Evolutionary conservation across 345 rosid genomes (phyloP).

Genomic region (Corchorus capsularis): DNA sequence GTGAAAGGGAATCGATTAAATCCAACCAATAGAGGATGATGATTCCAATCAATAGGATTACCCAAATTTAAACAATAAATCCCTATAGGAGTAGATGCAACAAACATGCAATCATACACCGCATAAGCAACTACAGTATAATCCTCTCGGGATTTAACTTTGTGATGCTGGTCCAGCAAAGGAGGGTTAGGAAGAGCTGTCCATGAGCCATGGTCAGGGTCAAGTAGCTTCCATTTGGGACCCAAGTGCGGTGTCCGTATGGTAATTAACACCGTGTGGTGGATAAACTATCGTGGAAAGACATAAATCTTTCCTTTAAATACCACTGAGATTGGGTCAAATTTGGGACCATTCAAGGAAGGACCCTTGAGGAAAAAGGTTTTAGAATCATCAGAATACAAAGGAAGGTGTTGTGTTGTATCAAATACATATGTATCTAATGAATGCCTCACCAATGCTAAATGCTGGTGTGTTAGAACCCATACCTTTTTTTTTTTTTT

Average conservation of each 20-base stretch:
- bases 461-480: too few relatives aligned
- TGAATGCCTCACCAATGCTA: too few relatives aligned
- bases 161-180: neutral
- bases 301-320: neutral
- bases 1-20: too few relatives aligned
- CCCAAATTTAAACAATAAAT: too few relatives aligned
- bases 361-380: neutral
- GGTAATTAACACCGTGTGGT: neutral
- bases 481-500: too few relatives aligned
- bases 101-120: neutral
- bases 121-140: neutral
- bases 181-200: neutral
- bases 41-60: too few relatives aligned
- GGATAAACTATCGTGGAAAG: neutral
- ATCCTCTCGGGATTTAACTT: too few relatives aligned
- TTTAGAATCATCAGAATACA: neutral
- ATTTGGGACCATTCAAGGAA: neutral
- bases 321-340: neutral
- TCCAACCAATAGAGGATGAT: too few relatives aligned
- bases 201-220: neutral
- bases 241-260: fast-evolving
- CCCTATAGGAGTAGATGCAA: neutral
- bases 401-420: neutral
- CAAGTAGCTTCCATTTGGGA: neutral
- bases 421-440: neutral